Conservation (phyloP, 495 filamentous ascomycete genomes). For the Mytilinidion resinicola region DNA sequence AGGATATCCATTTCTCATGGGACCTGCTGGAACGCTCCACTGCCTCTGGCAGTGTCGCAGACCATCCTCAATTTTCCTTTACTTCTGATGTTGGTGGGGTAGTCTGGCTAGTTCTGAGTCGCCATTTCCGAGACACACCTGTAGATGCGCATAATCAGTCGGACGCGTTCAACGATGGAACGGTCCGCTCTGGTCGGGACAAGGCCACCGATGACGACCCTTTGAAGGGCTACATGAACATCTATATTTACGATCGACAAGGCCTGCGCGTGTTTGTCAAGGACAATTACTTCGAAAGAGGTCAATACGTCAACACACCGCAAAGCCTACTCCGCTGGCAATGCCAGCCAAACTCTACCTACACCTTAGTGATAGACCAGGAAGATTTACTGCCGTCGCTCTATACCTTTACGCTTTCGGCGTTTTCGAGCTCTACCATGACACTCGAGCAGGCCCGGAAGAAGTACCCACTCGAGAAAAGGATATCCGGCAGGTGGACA, state of each 20-base stretch:
- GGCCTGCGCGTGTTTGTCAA: constrained; percentile 68
- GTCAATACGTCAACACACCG: constrained; percentile 87
- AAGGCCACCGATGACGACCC: constrained; percentile 1
- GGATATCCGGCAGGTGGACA: constrained; percentile 62
- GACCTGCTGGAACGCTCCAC: constrained; percentile 45
- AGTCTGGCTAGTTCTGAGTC: constrained; percentile 78
- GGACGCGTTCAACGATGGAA: constrained; percentile 19
- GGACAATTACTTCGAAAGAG: constrained; percentile 59
- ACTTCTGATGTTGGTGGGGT: constrained; percentile 48
- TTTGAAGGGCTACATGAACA: constrained; percentile 64
- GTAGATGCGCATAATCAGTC: constrained; percentile 10
- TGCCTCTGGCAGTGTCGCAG: constrained; percentile 56
- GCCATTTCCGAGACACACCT: constrained; percentile 59
- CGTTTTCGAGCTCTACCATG: constrained; percentile 60
- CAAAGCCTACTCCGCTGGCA: constrained; percentile 80
- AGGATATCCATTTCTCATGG: constrained; percentile 91
- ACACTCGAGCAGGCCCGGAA: constrained; percentile 54
- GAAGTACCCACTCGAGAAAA: constrained; percentile 49
- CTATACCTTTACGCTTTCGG: constrained; percentile 79
- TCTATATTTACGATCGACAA: constrained; percentile 69
- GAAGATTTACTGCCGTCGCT: constrained; percentile 61
- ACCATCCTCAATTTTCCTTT: constrained; percentile 79
- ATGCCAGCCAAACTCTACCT: constrained; percentile 49
- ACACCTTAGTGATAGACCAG: constrained; percentile 75
- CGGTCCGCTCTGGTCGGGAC: constrained; percentile 6